A percentile compares a stretch with the other conserved stretches of the same genome.
These are phyloP conservation scores for Trichoderma sp. DNA, from an alignment of 2,329 filamentous ascomycete species.

Conservation along the genomic window DNA sequence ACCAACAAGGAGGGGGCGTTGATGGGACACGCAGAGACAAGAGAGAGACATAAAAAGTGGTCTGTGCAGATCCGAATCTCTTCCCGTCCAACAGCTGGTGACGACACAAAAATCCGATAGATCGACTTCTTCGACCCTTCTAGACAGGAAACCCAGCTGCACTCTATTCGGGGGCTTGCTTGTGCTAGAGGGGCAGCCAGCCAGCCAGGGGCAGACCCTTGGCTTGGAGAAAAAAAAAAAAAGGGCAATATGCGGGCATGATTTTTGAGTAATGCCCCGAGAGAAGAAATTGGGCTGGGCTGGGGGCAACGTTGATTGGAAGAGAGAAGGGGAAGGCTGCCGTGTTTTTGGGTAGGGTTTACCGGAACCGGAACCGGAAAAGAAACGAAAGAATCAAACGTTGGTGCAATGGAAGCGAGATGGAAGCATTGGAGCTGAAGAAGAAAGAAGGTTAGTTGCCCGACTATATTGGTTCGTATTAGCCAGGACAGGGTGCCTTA, in stretches of 20 bases:
- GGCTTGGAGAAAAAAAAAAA: not conserved
- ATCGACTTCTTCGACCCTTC: not conserved
- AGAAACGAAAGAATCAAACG: not conserved
- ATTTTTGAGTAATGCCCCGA: conserved; percentile 7
- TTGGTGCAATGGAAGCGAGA: not conserved
- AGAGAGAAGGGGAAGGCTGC: not conserved
- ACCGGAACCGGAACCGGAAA: not conserved
- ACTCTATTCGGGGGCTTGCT: not conserved
- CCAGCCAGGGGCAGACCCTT: not conserved
- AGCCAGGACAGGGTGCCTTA: not conserved
- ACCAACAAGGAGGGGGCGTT: not conserved
- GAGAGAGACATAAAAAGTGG: conserved; percentile 3
- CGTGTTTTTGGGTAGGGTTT: not conserved
- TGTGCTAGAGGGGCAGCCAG: not conserved
- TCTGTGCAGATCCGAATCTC: conserved; percentile 22
- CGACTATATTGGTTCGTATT: not conserved
- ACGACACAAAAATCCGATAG: conserved; percentile 6
- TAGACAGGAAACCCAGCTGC: not conserved
- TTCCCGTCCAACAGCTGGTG: not conserved
- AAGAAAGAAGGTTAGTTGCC: not conserved
- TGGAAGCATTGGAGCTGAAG: not conserved
- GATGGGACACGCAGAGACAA: not conserved
- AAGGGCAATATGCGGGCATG: not conserved
- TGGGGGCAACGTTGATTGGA: not conserved
- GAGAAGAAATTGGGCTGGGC: not conserved